phyloP scores from a whole-genome alignment of 1,284 basidiomycete genomes.

The Violaceomyces palustris region DNA sequence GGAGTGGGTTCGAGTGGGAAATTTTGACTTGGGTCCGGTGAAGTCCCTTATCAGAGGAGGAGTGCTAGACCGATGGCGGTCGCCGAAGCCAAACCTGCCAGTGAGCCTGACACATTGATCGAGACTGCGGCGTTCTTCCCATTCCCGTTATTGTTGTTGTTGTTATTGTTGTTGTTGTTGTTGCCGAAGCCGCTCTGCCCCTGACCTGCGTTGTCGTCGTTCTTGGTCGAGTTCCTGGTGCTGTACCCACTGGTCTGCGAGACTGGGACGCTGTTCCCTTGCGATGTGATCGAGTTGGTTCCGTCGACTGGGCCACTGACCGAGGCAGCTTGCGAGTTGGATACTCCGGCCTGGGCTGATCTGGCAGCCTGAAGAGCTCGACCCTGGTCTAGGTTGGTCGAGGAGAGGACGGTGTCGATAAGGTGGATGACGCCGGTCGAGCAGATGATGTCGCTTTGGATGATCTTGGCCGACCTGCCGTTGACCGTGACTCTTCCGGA shows the following conservation, averaged over 20 bases:
- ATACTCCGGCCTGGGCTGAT: constrained; percentile 14
- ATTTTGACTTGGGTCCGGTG: too few species aligned
- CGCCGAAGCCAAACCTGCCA: neutral
- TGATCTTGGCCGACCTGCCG: constrained; percentile 25
- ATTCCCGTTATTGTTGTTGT: constrained; percentile 10
- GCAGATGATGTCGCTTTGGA: constrained; percentile 35
- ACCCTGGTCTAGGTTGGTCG: constrained; percentile 14
- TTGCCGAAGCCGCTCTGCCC: too few species aligned
- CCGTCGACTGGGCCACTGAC: constrained; percentile 22
- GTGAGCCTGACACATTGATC: neutral
- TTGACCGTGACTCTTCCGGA: constrained; percentile 28
- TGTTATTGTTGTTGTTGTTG: constrained; percentile 15
- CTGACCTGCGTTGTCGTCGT: constrained; percentile 12
- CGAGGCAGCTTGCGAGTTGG: constrained; percentile 6
- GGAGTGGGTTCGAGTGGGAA: neutral
- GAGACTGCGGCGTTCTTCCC: neutral
- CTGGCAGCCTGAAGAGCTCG: constrained; percentile 32
- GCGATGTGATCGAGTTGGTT: constrained; percentile 26
- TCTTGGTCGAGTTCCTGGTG: too few species aligned
- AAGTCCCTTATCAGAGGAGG: too few species aligned
- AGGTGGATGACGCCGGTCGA: constrained; percentile 33
- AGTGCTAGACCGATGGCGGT: neutral
- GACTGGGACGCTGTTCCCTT: constrained; percentile 27
- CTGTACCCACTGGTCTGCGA: constrained; percentile 15
- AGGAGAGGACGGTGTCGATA: constrained; percentile 34